Evolutionary conservation across 1,284 basidiomycete genomes (phyloP).

Genomic region (Macrocybe sp.): DNA sequence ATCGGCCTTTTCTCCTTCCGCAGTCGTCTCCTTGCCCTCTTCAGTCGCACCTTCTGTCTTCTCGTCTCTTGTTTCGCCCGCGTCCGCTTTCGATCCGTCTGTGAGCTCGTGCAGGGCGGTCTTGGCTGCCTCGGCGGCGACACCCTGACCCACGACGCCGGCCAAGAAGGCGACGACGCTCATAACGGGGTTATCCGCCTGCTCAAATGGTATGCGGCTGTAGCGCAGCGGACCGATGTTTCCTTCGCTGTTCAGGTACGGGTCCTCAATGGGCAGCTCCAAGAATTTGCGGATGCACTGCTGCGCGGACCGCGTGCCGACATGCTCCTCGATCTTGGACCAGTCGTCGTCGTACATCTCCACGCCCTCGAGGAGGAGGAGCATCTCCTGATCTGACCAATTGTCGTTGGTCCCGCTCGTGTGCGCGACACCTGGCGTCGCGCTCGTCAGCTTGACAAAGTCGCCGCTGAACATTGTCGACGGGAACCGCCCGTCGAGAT

Average conservation of each 20-base stretch:
- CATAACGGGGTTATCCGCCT: conserved; percentile 97
- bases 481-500: conserved; percentile 95
- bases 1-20: conserved; percentile 24
- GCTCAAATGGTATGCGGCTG: conserved; percentile 83
- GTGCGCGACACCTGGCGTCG: conserved; percentile 33
- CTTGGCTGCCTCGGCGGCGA: conserved; percentile 93
- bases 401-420: conserved; percentile 53
- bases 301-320: conserved; percentile 86
- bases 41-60: conserved; percentile 34
- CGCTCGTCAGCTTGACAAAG: conserved; percentile 85
- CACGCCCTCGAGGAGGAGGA: conserved; percentile 88
- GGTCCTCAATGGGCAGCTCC: conserved; percentile 95
- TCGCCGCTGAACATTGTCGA: conserved; percentile 96
- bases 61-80: conserved; percentile 27
- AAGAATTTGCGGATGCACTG: conserved; percentile 97
- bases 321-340: conserved; percentile 89
- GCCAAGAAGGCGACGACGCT: conserved; percentile 97
- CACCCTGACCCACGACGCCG: conserved; percentile 85
- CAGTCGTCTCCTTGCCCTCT: conserved; percentile 24
- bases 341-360: conserved; percentile 99
- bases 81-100: conserved; percentile 43
- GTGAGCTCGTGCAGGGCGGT: conserved; percentile 81
- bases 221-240: conserved; percentile 80
- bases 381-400: conserved; percentile 91
- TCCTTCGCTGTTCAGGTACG: conserved; percentile 74